Percentiles rank a stretch among this genome's conserved stretches.
phyloP scores from a whole-genome alignment of 2,329 filamentous ascomycete genomes.

The Fusarium protoensiforme region DNA sequence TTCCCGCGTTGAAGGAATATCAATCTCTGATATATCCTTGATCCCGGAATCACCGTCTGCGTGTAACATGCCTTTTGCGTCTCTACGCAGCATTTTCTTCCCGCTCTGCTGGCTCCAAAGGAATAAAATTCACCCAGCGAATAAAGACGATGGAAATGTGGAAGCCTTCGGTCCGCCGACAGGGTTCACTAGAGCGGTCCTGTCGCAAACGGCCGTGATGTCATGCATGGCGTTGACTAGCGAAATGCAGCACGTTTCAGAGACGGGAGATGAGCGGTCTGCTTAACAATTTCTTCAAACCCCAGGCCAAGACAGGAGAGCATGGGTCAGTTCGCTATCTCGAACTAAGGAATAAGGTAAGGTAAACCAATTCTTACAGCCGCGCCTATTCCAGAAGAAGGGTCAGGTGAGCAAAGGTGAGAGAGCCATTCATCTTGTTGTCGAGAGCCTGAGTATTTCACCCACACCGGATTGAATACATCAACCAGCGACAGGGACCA shows the following conservation, averaged over 20 bases:
- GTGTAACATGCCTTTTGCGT: slow-evolving; percentile 23
- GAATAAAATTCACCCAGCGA: background rate
- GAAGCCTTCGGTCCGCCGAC: background rate
- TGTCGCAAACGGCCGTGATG: slow-evolving; percentile 9
- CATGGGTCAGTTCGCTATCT: background rate
- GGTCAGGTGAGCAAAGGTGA: background rate
- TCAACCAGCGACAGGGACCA: background rate
- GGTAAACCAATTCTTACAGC: background rate
- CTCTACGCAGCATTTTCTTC: background rate
- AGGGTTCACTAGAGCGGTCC: background rate
- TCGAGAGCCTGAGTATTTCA: background rate
- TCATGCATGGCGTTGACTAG: slow-evolving; percentile 16
- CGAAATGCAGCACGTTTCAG: slow-evolving; percentile 14
- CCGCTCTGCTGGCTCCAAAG: background rate
- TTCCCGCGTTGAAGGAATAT: background rate
- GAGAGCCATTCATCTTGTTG: background rate
- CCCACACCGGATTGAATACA: background rate
- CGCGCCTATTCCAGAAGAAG: background rate
- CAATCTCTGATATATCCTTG: background rate
- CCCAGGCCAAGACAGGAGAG: background rate
- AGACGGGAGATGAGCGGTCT: slow-evolving; percentile 25
- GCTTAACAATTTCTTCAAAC: slow-evolving; percentile 36
- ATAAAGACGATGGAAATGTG: background rate
- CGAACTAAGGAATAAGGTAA: background rate
- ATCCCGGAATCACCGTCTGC: slow-evolving; percentile 28